phyloP scores from a whole-genome alignment of 228 moss, liverwort and hornwort genomes.

The Sphagnum magellanicum region DNA sequence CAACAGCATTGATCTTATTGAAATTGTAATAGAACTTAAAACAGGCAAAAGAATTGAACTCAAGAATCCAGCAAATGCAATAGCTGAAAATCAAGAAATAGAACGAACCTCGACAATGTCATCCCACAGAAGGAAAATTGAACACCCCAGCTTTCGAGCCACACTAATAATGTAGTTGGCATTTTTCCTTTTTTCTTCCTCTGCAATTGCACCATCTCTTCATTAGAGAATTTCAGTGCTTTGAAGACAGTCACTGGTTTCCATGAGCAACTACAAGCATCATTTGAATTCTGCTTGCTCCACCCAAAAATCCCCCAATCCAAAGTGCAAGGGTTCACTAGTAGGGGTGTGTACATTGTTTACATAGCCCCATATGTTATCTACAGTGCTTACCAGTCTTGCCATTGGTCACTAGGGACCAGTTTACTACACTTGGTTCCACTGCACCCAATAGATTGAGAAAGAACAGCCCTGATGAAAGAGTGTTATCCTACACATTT shows the following conservation, averaged over 20 bases:
- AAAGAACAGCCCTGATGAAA: conserved; percentile 80
- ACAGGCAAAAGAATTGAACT: too few relatives aligned
- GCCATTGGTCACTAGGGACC: conserved; percentile 73
- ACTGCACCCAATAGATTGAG: conserved; percentile 85
- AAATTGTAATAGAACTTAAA: too few relatives aligned
- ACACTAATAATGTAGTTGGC: conserved; percentile 90
- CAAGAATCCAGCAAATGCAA: too few relatives aligned
- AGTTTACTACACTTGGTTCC: conserved; percentile 89
- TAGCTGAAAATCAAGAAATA: too few relatives aligned
- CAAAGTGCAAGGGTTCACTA: too few relatives aligned
- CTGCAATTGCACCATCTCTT: conserved; percentile 25
- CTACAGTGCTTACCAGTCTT: conserved; percentile 36
- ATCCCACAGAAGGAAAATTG: conserved; percentile 91
- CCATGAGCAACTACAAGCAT: background rate
- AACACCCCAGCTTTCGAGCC: conserved; percentile 92
- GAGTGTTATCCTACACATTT: conserved; percentile 69
- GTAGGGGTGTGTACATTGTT: too few relatives aligned
- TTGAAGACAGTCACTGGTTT: background rate
- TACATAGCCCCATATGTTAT: too few relatives aligned
- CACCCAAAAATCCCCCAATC: too few relatives aligned
- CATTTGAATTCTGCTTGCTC: background rate
- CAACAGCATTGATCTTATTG: too few relatives aligned
- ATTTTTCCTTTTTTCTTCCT: conserved; percentile 83
- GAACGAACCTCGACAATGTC: conserved; percentile 86
- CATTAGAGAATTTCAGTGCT: background rate